Evolutionary conservation across 2,329 filamentous ascomycete species (phyloP), one percentile per base, ranked within the genome.

Genomic region (Exophiala spinifera): DNA sequence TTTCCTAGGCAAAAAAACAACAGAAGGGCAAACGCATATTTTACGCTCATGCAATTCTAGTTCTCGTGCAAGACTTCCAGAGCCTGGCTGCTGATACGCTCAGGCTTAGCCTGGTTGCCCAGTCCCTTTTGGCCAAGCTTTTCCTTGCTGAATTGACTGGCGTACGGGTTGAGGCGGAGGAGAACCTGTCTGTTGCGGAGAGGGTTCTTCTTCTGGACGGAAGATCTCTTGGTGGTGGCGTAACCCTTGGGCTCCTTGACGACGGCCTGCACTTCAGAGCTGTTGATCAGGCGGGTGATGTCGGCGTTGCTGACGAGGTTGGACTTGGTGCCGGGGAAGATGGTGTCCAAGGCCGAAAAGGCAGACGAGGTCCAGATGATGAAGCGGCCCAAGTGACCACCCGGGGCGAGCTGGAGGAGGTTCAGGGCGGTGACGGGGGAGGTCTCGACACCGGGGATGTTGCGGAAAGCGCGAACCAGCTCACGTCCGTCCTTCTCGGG

Each of bases 151-250:
- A 95, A 99, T 62, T 89, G 86, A 68, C 87, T 82, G 67, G 94
- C 92, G 79, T 99, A 99, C 63, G 94, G 94, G 87, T 99, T 99
- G 76, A 99, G 88, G 71, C 94, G 88, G 74, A 99, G 88, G 78
- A 96, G 85, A 66, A 99, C 88, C 84, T 97, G 94, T 86, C 91
- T 95, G 88, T 99, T 99, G 79, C 82, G 83, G 67, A 99, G 91
- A 71, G 94, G 94, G 85, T 99, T 99, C 91, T 97, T 97, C 91
- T 99, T 99, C 85, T 96, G 92, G 66, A 96, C 90, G 71, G 83
- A 79, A 66, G 82, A 79, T 73, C 94, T 89, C 86, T 96, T 96
- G 78, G 91, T 95, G 72, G 85, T 79, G 72, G 90, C 85, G 67
- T 87, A 85, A 69, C 94, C 94, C 83, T 91, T 94, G 76, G 91